Evolutionary conservation across 805 yeast genomes (phyloP).

Genomic region (Zygotorulaspora sp.): DNA sequence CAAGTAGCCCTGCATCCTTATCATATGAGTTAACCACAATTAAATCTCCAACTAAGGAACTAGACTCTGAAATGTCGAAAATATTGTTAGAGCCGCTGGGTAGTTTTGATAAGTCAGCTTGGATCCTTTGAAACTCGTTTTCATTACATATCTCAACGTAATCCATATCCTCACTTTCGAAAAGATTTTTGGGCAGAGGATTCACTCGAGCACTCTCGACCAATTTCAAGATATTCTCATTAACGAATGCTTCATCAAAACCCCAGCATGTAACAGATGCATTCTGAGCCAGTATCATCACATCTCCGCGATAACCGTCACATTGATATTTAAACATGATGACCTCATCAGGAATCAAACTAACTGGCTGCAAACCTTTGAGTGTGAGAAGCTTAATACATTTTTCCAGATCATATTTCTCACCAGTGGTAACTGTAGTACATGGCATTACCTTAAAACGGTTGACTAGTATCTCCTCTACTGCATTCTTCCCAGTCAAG

Average conservation of each 20-base stretch:
- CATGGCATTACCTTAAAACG: slow-evolving; percentile 40
- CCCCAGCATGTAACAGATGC: slow-evolving; percentile 89
- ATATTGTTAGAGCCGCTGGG: slow-evolving; percentile 3
- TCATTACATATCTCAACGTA: slow-evolving; percentile 44
- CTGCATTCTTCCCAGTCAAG: slow-evolving; percentile 4
- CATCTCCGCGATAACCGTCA: slow-evolving; percentile 43
- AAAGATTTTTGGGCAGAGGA: slow-evolving; percentile 37
- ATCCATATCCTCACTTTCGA: slow-evolving; percentile 86
- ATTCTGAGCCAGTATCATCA: slow-evolving; percentile 58
- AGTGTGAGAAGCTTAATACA: slow-evolving; percentile 33
- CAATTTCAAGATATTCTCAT: slow-evolving; percentile 47
- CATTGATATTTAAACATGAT: slow-evolving; percentile 46
- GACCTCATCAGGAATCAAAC: slow-evolving; percentile 65
- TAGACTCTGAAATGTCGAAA: slow-evolving; percentile 26
- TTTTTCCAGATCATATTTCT: slow-evolving; percentile 54
- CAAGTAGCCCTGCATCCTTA: slow-evolving; percentile 49
- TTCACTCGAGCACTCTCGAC: slow-evolving; percentile 46
- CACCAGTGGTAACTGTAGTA: slow-evolving; percentile 69
- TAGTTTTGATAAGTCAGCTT: slow-evolving; percentile 5
- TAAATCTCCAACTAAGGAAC: slow-evolving; percentile 62
- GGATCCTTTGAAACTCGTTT: slow-evolving; percentile 13
- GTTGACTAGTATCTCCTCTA: slow-evolving; percentile 8
- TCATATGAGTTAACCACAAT: slow-evolving; percentile 56
- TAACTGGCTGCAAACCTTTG: slow-evolving; percentile 37
- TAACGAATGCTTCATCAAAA: slow-evolving; percentile 50